phyloP scores from a whole-genome alignment of 1,284 basidiomycete genomes.

The Porodaedalea pini region DNA sequence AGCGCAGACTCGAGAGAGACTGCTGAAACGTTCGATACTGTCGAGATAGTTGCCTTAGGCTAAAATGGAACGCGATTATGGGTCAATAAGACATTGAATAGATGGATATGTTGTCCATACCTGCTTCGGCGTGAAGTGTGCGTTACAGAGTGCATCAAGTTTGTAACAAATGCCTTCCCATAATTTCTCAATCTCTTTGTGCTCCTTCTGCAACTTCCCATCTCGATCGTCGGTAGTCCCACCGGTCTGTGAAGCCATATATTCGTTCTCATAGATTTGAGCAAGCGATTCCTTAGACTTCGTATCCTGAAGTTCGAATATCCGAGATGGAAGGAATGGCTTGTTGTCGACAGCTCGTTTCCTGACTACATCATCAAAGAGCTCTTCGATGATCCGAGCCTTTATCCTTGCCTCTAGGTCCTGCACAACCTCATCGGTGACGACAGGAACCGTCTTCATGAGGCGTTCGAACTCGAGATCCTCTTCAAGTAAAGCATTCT shows the following conservation, averaged over 20 bases:
- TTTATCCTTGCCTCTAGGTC: conserved; percentile 91
- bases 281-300: conserved; percentile 88
- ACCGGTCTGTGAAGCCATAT: conserved; percentile 60
- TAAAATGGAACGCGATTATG: conserved; percentile 31
- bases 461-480: conserved; percentile 94
- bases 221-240: conserved; percentile 75
- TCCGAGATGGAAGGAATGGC: conserved; percentile 86
- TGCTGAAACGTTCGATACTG: conserved; percentile 80
- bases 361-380: conserved; percentile 91
- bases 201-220: conserved; percentile 85
- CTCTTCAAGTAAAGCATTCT: conserved; percentile 90
- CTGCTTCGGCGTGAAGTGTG: conserved; percentile 94
- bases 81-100: neutral
- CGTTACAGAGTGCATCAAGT: conserved; percentile 91
- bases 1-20: conserved; percentile 89
- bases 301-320: conserved; percentile 87
- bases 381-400: conserved; percentile 79
- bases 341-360: conserved; percentile 76
- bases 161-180: conserved; percentile 90
- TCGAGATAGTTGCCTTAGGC: conserved; percentile 90
- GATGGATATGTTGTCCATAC: conserved; percentile 44
- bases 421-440: conserved; percentile 86
- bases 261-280: conserved; percentile 96
- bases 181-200: conserved; percentile 76
- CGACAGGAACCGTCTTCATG: conserved; percentile 82